A percentile compares a stretch with the other conserved stretches of the same genome.
phyloP scores from a whole-genome alignment of 2,329 filamentous ascomycete genomes.

The Colletotrichum scovillei region DNA sequence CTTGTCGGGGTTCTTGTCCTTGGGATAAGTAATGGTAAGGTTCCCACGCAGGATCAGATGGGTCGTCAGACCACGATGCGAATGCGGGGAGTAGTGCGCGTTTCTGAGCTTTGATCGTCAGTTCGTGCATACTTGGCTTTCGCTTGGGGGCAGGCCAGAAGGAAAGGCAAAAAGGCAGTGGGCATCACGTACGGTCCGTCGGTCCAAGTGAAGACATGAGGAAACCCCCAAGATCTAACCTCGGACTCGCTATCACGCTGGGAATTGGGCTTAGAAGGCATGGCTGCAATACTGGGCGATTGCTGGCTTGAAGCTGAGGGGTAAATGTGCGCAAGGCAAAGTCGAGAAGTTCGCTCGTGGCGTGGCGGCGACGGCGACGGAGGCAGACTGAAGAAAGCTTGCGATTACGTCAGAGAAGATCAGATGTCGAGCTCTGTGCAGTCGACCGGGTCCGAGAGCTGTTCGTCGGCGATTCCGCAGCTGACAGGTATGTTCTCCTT shows the following conservation, averaged over 20 bases:
- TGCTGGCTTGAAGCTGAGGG: background rate
- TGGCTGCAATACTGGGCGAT: background rate
- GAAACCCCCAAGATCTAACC: constrained; percentile 77
- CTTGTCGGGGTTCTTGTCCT: constrained; percentile 65
- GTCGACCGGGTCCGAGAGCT: constrained; percentile 19
- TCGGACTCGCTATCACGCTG: constrained; percentile 65
- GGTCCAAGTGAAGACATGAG: constrained; percentile 77
- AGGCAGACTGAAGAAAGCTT: background rate
- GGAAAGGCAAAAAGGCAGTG: background rate
- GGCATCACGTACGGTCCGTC: constrained; percentile 70
- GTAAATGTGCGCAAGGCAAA: background rate
- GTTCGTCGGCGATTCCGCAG: background rate
- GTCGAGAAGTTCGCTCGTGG: background rate
- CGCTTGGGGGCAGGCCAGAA: constrained; percentile 4
- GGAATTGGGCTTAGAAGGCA: constrained; percentile 40
- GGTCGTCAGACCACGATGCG: constrained; percentile 72
- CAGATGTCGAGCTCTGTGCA: constrained; percentile 2
- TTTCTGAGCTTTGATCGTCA: constrained; percentile 58
- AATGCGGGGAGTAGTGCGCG: constrained; percentile 75
- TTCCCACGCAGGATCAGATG: constrained; percentile 75
- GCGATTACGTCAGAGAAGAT: constrained; percentile 23
- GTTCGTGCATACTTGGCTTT: background rate
- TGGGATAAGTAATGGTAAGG: constrained; percentile 74
- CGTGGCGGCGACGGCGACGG: background rate
- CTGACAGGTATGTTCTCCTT: background rate